Conservation (phyloP, 305 asterid genomes). For the Solanum hybrid region DNA sequence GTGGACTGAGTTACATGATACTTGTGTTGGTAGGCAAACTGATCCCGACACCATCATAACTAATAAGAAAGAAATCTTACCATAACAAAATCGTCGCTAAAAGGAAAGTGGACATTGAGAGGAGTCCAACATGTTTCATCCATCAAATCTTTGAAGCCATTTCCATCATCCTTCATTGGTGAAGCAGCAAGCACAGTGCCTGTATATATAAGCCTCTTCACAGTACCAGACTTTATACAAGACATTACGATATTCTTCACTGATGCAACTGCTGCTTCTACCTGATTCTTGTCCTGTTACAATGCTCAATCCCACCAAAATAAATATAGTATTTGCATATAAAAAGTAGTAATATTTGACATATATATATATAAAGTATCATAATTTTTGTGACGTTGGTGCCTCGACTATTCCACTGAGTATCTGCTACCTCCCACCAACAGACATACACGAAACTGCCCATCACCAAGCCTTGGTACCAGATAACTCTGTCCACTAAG, state of each 20-base stretch:
- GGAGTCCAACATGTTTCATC: conserved; percentile 42
- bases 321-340: no score
- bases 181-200: conserved; percentile 24
- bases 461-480: not conserved
- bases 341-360: no score
- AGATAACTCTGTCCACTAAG: not conserved
- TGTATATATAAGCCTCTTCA: conserved; percentile 22
- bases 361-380: no score
- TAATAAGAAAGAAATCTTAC: conserved; percentile 10
- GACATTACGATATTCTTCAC: conserved; percentile 16
- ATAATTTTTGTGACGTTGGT: not conserved
- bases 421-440: no score
- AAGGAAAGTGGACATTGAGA: conserved; percentile 5
- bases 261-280: conserved; percentile 24
- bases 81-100: not conserved
- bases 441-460: no score
- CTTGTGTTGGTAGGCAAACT: no score
- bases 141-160: conserved; percentile 19
- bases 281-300: conserved; percentile 19
- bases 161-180: conserved; percentile 24
- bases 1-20: no score
- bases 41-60: not conserved
- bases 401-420: not conserved
- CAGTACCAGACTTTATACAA: conserved; percentile 19
- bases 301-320: not conserved